A percentile compares a stretch with the other conserved stretches of the same genome.
Conservation (phyloP, 106 monocot genomes). For the Dendrobium huoshanense region DNA sequence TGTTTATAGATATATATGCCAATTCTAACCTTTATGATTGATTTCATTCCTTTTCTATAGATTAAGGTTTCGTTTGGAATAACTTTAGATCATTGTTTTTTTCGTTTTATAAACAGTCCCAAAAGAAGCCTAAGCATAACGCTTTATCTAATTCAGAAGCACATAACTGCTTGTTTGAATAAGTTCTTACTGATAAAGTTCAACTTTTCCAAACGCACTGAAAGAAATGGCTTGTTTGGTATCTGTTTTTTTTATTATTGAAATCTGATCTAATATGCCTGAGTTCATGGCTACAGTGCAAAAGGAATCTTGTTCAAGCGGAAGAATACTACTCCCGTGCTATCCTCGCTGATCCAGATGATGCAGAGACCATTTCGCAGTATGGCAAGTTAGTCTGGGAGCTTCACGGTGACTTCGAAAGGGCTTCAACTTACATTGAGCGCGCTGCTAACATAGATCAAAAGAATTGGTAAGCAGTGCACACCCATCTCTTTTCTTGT, state of each 20-base stretch:
- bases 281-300: slow-evolving; percentile 22
- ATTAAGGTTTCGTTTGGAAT: no score
- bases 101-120: no score
- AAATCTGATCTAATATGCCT: not conserved
- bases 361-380: slow-evolving; percentile 64
- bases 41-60: no score
- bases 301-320: slow-evolving; percentile 43
- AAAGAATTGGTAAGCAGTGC: not conserved
- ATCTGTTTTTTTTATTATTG: not conserved
- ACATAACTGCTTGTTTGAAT: no score
- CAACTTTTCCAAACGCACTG: no score
- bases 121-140: no score
- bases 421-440: slow-evolving; percentile 61
- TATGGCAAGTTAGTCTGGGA: slow-evolving; percentile 78
- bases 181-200: no score
- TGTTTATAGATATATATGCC: no score
- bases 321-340: slow-evolving; percentile 82
- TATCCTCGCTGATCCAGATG: slow-evolving; percentile 60
- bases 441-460: slow-evolving; percentile 23
- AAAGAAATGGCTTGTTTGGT: no score
- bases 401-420: slow-evolving; percentile 52
- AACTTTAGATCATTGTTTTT: no score
- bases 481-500: not conserved
- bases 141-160: no score
- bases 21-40: no score